phyloP scores from a whole-genome alignment of 2,329 filamentous ascomycete species.

The Penicillium fuscoglaucum region DNA sequence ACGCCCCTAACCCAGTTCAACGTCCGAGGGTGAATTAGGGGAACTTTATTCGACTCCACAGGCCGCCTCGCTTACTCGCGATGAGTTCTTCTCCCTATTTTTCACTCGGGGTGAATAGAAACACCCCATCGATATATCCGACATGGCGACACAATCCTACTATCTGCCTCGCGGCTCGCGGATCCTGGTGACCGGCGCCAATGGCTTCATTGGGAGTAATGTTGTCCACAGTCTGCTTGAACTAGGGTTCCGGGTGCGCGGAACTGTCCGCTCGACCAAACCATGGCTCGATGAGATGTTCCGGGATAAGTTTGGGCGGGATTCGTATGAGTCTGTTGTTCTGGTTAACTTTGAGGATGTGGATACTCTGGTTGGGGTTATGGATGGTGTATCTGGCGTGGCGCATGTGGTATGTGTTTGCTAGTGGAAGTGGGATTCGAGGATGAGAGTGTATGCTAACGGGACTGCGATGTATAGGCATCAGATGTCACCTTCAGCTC shows the following conservation, averaged over 20 bases:
- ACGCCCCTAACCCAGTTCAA: not conserved
- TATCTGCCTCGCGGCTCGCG: conserved; percentile 16
- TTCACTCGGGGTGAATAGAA: not conserved
- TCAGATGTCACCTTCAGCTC: conserved; percentile 16
- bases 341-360: conserved; percentile 8
- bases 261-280: conserved; percentile 42
- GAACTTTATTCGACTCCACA: conserved; percentile 1
- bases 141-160: not conserved
- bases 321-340: conserved; percentile 27
- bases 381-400: conserved; percentile 22
- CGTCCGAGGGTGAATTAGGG: not conserved
- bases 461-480: not conserved
- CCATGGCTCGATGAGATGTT: conserved; percentile 35
- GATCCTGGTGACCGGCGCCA: conserved; percentile 49
- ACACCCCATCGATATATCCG: not conserved
- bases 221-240: conserved; percentile 42
- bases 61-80: not conserved
- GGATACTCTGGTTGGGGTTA: conserved; percentile 15
- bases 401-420: conserved; percentile 9
- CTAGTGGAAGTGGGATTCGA: too few species aligned
- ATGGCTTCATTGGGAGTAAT: conserved; percentile 47
- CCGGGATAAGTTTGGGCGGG: conserved; percentile 26
- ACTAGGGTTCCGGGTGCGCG: conserved; percentile 45
- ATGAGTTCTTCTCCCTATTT: not conserved
- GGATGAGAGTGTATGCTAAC: not conserved